Percentiles rank a stretch among this genome's conserved stretches.
phyloP scores from a whole-genome alignment of 352 stramenopile genomes.

The Globisporangium apiculatum region DNA sequence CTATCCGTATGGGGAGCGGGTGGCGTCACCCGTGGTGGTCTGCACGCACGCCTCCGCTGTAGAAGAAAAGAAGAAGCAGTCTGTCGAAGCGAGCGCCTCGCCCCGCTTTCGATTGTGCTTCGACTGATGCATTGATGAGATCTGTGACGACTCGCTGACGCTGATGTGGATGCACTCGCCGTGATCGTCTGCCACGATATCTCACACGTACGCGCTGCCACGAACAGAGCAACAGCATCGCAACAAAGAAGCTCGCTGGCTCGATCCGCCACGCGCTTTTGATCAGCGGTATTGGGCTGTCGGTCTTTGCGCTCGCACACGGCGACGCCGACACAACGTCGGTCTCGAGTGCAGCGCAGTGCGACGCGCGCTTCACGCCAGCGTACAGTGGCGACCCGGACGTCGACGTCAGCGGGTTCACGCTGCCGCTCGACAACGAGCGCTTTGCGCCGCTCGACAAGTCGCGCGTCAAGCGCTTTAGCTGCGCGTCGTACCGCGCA shows the following conservation, averaged over 20 bases:
- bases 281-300: slow-evolving; percentile 40
- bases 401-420: slow-evolving; percentile 30
- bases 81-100: not conserved
- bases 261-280: slow-evolving; percentile 39
- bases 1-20: not conserved
- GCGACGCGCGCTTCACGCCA: slow-evolving; percentile 44
- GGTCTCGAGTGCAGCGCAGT: slow-evolving; percentile 28
- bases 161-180: not conserved
- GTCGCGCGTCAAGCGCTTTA: slow-evolving; percentile 40
- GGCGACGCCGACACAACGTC: slow-evolving; percentile 15
- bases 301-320: slow-evolving; percentile 31
- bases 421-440: slow-evolving; percentile 47
- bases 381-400: slow-evolving; percentile 16
- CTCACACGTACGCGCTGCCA: not conserved
- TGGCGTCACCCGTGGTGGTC: not conserved
- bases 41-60: not conserved
- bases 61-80: not conserved
- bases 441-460: slow-evolving; percentile 34
- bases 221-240: not conserved
- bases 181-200: not conserved
- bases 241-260: slow-evolving; percentile 1
- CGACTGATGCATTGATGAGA: not conserved
- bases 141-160: not conserved
- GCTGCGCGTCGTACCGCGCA: slow-evolving; percentile 55
- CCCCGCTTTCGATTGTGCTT: not conserved